A percentile compares a stretch with the other conserved stretches of the same genome.
Conservation (phyloP, 164 flowering plant species). For the Pachysandra terminalis region DNA sequence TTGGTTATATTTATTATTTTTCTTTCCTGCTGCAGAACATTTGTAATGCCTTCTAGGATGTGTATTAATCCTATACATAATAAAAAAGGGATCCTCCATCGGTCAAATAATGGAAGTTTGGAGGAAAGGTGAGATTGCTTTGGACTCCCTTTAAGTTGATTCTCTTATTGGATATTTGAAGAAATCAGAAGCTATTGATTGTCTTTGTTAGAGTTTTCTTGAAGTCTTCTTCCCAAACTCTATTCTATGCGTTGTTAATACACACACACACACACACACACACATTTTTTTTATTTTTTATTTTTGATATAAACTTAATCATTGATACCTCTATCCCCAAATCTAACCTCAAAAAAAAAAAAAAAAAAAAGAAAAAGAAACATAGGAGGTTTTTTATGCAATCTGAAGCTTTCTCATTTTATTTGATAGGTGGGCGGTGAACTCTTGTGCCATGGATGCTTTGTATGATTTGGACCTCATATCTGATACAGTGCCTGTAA, state of each 20-base stretch:
- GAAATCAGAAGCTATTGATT: no score
- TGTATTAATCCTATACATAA: conserved; percentile 94
- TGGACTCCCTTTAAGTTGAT: conserved; percentile 1
- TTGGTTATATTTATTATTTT: conserved; percentile 5
- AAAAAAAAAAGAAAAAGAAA: no score
- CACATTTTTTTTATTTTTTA: no score
- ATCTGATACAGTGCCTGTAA: conserved; percentile 75
- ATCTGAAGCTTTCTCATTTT: conserved; percentile 16
- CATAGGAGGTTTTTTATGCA: no score
- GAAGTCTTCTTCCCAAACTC: no score
- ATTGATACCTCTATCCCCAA: no score
- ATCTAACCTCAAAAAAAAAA: no score
- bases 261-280: no score
- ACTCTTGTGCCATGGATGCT: conserved; percentile 82
- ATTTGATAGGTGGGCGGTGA: conserved; percentile 71
- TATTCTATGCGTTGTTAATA: no score
- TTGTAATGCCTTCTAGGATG: conserved; percentile 97
- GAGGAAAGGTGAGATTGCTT: conserved; percentile 60
- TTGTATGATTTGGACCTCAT: conserved; percentile 86
- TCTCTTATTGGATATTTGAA: not conserved
- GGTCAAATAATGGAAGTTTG: conserved; percentile 35
- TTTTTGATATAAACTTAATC: no score
- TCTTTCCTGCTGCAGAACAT: no score
- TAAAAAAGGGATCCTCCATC: conserved; percentile 79
- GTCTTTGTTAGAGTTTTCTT: no score